Evolutionary conservation across 371 early-diverging fungal species (phyloP).

Genomic region (Syncephalastrum contaminatum): DNA sequence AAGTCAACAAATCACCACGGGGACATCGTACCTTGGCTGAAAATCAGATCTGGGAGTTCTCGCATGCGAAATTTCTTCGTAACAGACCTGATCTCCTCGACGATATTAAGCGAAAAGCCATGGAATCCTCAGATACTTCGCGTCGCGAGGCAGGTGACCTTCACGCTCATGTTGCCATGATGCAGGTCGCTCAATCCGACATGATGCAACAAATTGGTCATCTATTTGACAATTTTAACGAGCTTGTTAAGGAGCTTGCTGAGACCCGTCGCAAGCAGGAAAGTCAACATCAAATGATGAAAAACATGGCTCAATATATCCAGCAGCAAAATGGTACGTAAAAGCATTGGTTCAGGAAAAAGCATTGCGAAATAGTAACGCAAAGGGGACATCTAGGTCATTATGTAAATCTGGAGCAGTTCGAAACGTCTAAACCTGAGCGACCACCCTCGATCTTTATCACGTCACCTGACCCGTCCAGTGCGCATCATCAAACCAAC

Average conservation of each 20-base stretch:
- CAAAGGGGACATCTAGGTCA: not conserved
- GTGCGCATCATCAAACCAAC: too few species aligned
- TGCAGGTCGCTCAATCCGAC: conserved; percentile 76
- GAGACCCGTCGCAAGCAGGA: conserved; percentile 66
- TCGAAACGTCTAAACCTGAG: conserved; percentile 1
- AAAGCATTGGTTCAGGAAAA: conserved; percentile 13
- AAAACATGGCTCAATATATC: conserved; percentile 60
- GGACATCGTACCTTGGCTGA: conserved; percentile 73
- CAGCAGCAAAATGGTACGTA: conserved; percentile 42
- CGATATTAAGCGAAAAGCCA: conserved; percentile 62
- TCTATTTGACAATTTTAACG: conserved; percentile 66
- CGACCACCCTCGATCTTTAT: conserved; percentile 53
- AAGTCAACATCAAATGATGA: conserved; percentile 64
- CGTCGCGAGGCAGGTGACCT: conserved; percentile 75
- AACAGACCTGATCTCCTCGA: conserved; percentile 57
- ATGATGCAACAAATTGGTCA: conserved; percentile 69
- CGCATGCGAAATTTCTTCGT: conserved; percentile 52
- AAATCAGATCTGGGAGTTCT: conserved; percentile 71
- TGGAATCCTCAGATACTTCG: conserved; percentile 72
- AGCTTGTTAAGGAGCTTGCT: conserved; percentile 69
- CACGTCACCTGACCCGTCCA: conserved; percentile 44
- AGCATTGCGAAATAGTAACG: not conserved
- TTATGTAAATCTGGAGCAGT: conserved; percentile 7
- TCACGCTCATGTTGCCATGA: conserved; percentile 67
- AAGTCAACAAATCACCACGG: conserved; percentile 73